A percentile compares a stretch with the other conserved stretches of the same genome.
These are phyloP conservation scores for Atkinsonella hypoxylon DNA, from an alignment of 2,329 filamentous ascomycete genomes.

Conservation along the genomic window DNA sequence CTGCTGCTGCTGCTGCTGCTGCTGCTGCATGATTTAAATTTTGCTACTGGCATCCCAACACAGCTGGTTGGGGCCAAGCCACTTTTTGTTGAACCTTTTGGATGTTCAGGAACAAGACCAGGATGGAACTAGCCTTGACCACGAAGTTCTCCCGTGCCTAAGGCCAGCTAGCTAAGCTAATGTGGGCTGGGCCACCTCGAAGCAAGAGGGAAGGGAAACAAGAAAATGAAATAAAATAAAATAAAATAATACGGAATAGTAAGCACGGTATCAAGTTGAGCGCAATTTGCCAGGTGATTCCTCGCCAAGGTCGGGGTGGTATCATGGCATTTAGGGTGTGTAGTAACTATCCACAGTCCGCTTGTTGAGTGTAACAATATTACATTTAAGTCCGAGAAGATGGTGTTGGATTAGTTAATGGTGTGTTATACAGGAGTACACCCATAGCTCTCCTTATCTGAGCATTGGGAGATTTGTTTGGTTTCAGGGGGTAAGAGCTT, in stretches of 20 bases:
- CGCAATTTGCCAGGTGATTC: background rate
- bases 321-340: background rate
- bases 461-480: background rate
- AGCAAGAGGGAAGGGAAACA: background rate
- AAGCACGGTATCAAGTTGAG: background rate
- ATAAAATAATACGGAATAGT: background rate
- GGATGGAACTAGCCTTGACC: background rate
- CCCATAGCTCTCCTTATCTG: background rate
- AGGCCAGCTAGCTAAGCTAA: no score
- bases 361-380: no score
- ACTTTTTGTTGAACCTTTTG: background rate
- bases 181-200: background rate
- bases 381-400: background rate
- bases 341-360: background rate
- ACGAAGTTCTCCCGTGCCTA: background rate
- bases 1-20: no score
- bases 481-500: background rate
- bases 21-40: no score
- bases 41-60: background rate
- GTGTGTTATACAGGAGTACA: background rate
- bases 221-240: no score
- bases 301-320: background rate
- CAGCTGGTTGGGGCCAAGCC: background rate
- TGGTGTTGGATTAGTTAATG: background rate
- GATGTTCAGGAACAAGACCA: background rate